Base-by-base conservation (phyloP, 768 basidiomycete genomes). In the Rhodosporidiobolus odoratus region DNA sequence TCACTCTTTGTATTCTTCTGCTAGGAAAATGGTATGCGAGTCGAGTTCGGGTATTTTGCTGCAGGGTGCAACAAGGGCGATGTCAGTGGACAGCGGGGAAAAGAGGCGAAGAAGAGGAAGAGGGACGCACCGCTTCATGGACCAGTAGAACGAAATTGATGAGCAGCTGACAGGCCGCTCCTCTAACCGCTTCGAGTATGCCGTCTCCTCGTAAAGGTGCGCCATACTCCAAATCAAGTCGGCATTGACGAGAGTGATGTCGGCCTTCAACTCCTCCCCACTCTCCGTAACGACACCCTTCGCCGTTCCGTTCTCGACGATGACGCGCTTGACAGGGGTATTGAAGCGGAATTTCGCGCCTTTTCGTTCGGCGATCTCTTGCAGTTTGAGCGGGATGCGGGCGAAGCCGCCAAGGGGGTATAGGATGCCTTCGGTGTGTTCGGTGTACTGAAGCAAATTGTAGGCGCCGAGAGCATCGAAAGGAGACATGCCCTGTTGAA, bases 11-110 rank as follows among this genome's bases (percentile, higher is more conserved):
- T 82, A 82, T 60, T 81, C 79, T 56, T 82, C 81, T 2, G 82
- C 81, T 41, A 81, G 76, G 75, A 82, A 82, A 69, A 81, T 81
- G 65, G 81, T 82, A 71, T 82, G 82, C n/a, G 79, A 79, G 61
- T 79, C 76, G 40, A 82, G 72, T 4, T 76, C 72, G 4, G 76
- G 75, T 12, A 71, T 62, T 17, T 71, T 71, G 35, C 69, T 71
- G 60, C 35, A 25, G 32, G 23, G 30, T 13, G 25, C 38, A 35
- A 21, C n/a, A n/a, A 32, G 15, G 27, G 8, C 5, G 12, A 32
- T 0, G 52, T 56, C 53, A 66, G 48, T n/a, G 15, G 4, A 0
- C 19, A 16, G 13, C 32, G 23, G 7, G 16, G 32, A 32, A 37
- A 35, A 25, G 16, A 1, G 27, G 19, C 34, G 34, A 10, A 41